Evolutionary conservation across 139 green algal genomes (phyloP), one percentile per base, ranked within the genome.

Genomic region (Closterium sp.): DNA sequence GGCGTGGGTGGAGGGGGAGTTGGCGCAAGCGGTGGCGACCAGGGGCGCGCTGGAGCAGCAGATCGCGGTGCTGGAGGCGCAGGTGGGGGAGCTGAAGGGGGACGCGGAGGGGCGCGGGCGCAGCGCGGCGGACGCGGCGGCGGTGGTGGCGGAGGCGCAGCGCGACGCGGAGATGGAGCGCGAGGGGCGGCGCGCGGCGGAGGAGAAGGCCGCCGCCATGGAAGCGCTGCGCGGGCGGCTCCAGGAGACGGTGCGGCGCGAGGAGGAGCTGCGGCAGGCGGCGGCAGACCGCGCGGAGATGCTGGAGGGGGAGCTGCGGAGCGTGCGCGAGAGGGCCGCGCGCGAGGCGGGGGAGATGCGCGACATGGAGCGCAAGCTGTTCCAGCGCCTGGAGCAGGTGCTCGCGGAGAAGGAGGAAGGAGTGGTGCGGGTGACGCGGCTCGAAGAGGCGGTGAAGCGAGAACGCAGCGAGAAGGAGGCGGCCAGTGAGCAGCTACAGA

Each of bases 161-260:
- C 31, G 38, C 25, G 33, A 35, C 32, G n/a, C 88, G 88, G 38
- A 88, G 88, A 12, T 91, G 88, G 25, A 88, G 88, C 32, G 55
- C 88, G 64, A 89, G 88, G 30, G 88, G 16, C n/a, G 33, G 66
- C 55, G 35, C 32, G 36, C 35, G 55, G 25, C 88, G 88, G 88
- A 89, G 66, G 88, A 91, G 88, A 91, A 36, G 88, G 32, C 32
- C 16, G 31, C 32, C 16, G 38, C 66, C 9, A 30, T 43, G 66
- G 88, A 87, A 19, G n/a, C 32, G 25, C 66, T 91, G 12, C 88
- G 88, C n/a, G 88, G 25, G 21, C 32, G 88, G 25, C n/a, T 91
- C 28, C 88, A 91, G 88, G 32, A 91, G 69, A 86, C 32, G 69
- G 88, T 64, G n/a, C 30, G 30, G 36, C 88, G 88, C 32, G 88